Evolutionary conservation across 139 green algal species (phyloP).

Genomic region (Coelastrella sp.): DNA sequence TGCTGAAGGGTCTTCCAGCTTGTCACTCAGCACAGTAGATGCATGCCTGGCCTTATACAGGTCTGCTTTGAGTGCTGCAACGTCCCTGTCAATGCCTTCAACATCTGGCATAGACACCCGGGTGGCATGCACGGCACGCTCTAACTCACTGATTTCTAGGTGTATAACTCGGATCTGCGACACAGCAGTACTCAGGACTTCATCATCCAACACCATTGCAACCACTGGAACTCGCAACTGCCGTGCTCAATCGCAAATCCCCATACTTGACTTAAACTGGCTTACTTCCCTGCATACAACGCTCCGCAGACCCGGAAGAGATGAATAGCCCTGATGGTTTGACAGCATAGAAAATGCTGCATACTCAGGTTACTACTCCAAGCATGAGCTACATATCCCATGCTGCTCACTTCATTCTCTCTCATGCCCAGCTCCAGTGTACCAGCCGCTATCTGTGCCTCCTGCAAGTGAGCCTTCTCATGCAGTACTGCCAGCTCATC

Average conservation of each 20-base stretch:
- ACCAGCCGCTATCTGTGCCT: slow-evolving; percentile 59
- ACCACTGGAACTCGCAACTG: not conserved
- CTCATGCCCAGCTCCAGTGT: slow-evolving; percentile 53
- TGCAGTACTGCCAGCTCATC: slow-evolving; percentile 82
- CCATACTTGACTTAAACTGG: no score
- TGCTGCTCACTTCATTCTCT: slow-evolving; percentile 65
- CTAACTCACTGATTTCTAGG: slow-evolving; percentile 66
- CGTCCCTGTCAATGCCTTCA: slow-evolving; percentile 33
- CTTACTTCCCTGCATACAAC: no score
- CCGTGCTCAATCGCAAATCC: no score
- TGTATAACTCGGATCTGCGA: slow-evolving; percentile 63
- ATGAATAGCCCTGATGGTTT: not conserved
- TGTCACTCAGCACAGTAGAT: slow-evolving; percentile 54
- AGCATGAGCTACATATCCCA: no score
- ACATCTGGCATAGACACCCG: slow-evolving; percentile 43
- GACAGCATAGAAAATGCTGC: not conserved
- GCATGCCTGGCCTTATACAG: slow-evolving; percentile 5
- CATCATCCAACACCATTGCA: not conserved
- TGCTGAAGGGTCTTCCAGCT: slow-evolving; percentile 77
- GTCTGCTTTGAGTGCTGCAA: slow-evolving; percentile 45
- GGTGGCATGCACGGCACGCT: slow-evolving; percentile 49
- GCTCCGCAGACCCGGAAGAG: no score
- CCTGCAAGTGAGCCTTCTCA: slow-evolving; percentile 72
- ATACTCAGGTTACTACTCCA: not conserved
- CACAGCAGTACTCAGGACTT: not conserved